Conservation (phyloP, 2,329 filamentous ascomycete genomes). For the Colletotrichum musae region DNA sequence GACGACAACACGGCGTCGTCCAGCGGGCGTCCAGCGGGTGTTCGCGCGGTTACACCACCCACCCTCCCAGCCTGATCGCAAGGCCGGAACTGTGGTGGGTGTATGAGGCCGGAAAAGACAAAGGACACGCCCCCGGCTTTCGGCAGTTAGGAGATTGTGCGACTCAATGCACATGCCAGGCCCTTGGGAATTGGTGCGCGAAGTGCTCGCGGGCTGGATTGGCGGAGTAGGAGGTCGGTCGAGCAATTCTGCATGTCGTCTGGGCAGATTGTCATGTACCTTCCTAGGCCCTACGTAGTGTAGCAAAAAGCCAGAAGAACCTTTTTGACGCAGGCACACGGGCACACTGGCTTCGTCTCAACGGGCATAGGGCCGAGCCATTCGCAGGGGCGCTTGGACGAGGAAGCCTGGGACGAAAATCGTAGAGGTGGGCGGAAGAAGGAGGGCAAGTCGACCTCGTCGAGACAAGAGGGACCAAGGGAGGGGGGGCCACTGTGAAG, state of each 20-base stretch:
- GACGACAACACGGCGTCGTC: background rate
- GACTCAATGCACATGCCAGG: slow-evolving; percentile 35
- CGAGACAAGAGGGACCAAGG: slow-evolving; percentile 35
- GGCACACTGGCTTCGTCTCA: slow-evolving; percentile 19
- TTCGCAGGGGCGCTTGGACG: slow-evolving; percentile 27
- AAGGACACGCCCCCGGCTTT: slow-evolving; percentile 9
- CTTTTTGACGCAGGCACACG: background rate
- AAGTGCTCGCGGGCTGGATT: too few relatives aligned
- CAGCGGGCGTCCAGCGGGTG: slow-evolving; percentile 2
- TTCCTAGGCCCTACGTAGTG: too few relatives aligned
- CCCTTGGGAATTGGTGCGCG: slow-evolving; percentile 12
- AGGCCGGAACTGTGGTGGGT: slow-evolving; percentile 24
- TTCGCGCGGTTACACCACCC: slow-evolving; percentile 2
- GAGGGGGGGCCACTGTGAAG: slow-evolving; percentile 26
- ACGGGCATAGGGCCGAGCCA: slow-evolving; percentile 33
- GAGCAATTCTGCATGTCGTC: background rate
- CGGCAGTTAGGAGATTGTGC: slow-evolving; percentile 28
- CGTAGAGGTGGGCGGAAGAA: slow-evolving; percentile 9
- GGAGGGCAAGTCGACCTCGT: slow-evolving; percentile 34
- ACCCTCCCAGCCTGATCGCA: background rate
- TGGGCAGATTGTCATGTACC: background rate
- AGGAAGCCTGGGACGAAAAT: slow-evolving; percentile 32
- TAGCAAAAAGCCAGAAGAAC: too few relatives aligned
- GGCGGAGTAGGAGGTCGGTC: background rate
- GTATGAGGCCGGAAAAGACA: slow-evolving; percentile 12